Conservation (phyloP, 2,329 filamentous ascomycete genomes). For the Septoria linicola region DNA sequence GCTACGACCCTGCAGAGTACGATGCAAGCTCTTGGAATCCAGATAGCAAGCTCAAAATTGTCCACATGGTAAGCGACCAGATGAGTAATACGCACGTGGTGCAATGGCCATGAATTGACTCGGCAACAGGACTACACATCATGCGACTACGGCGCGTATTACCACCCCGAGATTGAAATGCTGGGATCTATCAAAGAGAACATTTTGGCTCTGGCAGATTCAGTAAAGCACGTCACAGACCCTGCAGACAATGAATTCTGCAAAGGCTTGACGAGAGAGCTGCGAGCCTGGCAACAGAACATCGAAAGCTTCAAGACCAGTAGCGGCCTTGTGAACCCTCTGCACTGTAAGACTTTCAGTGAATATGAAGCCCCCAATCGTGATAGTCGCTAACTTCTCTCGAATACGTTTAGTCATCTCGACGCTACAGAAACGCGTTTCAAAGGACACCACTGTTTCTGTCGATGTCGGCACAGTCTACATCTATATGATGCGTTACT, state of each 20-base stretch:
- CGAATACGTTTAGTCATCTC: no score
- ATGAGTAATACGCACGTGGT: background rate
- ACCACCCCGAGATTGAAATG: constrained; percentile 45
- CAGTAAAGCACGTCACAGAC: constrained; percentile 37
- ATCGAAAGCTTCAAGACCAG: constrained; percentile 24
- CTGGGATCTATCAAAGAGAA: constrained; percentile 47
- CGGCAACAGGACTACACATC: constrained; percentile 39
- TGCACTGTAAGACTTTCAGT: no score
- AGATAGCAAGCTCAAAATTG: constrained; percentile 39
- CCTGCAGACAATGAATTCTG: constrained; percentile 41
- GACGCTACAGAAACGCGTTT: constrained; percentile 44
- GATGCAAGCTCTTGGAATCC: constrained; percentile 50
- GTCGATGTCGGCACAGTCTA: constrained; percentile 51
- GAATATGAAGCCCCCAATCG: no score
- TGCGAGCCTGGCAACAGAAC: constrained; percentile 38
- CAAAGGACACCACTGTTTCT: constrained; percentile 45
- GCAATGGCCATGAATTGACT: background rate
- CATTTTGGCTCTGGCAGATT: constrained; percentile 39
- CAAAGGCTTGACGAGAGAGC: constrained; percentile 39
- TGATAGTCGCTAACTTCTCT: no score
- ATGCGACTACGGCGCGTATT: constrained; percentile 45
- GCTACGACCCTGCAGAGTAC: constrained; percentile 52
- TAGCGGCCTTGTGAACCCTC: constrained; percentile 45
- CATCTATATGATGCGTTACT: constrained; percentile 51
- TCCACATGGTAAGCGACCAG: constrained; percentile 40